A percentile compares a stretch with the other conserved stretches of the same genome.
Conservation (phyloP, 805 yeast genomes). For the Maudiozyma saulgeensis region DNA sequence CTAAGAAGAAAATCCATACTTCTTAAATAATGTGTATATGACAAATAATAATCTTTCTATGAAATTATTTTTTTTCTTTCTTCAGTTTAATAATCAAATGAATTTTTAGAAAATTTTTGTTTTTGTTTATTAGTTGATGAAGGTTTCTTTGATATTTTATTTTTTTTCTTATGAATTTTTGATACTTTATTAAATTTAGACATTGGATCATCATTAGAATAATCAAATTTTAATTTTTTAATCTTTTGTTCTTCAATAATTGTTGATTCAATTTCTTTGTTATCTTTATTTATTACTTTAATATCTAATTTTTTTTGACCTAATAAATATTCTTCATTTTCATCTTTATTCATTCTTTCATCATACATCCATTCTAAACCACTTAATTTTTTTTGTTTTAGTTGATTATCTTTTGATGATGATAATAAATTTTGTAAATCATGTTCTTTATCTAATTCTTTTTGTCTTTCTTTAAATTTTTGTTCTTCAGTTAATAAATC, state of each 20-base stretch:
- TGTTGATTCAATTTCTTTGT: not conserved
- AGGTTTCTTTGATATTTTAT: slow-evolving; percentile 4
- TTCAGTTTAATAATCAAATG: not conserved
- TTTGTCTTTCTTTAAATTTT: slow-evolving; percentile 50
- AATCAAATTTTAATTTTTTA: slow-evolving; percentile 5
- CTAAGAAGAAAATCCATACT: not conserved
- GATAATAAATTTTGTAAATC: slow-evolving; percentile 47
- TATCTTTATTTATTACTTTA: slow-evolving; percentile 3
- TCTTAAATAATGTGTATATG: not conserved
- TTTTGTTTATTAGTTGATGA: not conserved
- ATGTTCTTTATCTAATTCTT: slow-evolving; percentile 53
- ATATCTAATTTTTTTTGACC: slow-evolving; percentile 17
- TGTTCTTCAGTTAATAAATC: slow-evolving; percentile 62
- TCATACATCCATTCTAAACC: slow-evolving; percentile 86
- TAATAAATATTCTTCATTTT: slow-evolving; percentile 15
- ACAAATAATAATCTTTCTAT: too few species aligned
- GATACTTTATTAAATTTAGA: slow-evolving; percentile 8
- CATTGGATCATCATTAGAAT: slow-evolving; percentile 25
- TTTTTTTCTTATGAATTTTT: not conserved
- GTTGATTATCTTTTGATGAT: slow-evolving; percentile 18
- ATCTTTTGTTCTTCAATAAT: slow-evolving; percentile 1
- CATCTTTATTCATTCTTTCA: slow-evolving; percentile 23
- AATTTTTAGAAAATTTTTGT: not conserved
- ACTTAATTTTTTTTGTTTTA: slow-evolving; percentile 19
- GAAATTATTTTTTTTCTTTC: too few species aligned